Evolutionary conservation across 2,329 filamentous ascomycete species (phyloP).

Genomic region (Alternaria incomplexa): DNA sequence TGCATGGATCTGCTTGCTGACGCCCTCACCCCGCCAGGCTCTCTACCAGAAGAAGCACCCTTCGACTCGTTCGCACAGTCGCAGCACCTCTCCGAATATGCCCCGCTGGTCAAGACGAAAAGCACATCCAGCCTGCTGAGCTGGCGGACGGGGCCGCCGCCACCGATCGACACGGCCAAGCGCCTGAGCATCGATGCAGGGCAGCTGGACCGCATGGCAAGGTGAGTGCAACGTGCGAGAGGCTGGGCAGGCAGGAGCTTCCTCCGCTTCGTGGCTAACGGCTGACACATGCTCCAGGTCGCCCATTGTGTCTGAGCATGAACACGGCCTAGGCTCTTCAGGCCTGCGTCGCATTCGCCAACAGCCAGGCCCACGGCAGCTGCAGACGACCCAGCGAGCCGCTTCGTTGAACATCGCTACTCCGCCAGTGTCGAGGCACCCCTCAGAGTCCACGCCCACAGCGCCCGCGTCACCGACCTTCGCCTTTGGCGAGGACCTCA

Average conservation of each 20-base stretch:
- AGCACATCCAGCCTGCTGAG: constrained; percentile 57
- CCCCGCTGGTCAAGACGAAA: constrained; percentile 55
- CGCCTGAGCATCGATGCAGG: constrained; percentile 80
- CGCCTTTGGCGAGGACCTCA: constrained; percentile 83
- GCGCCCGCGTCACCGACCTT: constrained; percentile 71
- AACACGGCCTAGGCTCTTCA: constrained; percentile 83
- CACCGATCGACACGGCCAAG: constrained; percentile 62
- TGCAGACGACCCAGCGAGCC: constrained; percentile 67
- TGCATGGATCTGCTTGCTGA: constrained; percentile 36
- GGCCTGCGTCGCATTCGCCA: constrained; percentile 94
- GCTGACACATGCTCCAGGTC: constrained; percentile 62
- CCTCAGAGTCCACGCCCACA: constrained; percentile 61
- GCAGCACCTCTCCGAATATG: constrained; percentile 35
- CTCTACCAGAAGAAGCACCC: constrained; percentile 41
- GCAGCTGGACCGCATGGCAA: constrained; percentile 71
- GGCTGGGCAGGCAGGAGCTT: constrained; percentile 6
- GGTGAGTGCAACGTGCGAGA: constrained; percentile 60
- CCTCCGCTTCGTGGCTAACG: constrained; percentile 1
- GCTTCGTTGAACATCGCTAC: constrained; percentile 71
- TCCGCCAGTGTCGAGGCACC: constrained; percentile 59
- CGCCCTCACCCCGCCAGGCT: constrained; percentile 38
- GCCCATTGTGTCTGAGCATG: constrained; percentile 82
- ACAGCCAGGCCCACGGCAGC: constrained; percentile 66
- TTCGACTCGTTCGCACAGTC: constrained; percentile 26
- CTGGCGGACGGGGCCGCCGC: constrained; percentile 38